Base-by-base conservation (phyloP, 495 filamentous ascomycete genomes). In the Rhypophila decipiens region DNA sequence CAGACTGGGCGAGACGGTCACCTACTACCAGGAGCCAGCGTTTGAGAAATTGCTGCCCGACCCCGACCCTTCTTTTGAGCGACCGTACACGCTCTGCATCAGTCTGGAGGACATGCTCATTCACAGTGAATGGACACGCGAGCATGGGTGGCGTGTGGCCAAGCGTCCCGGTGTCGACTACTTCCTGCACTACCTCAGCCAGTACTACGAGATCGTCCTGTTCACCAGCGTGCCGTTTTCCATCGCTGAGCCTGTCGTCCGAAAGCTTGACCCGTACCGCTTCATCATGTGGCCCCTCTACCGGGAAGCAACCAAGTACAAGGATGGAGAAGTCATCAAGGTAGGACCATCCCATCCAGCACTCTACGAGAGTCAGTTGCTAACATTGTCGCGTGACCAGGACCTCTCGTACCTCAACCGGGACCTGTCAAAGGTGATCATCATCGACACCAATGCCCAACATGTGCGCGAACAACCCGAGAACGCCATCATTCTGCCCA, bases 141-240 rank as follows among this genome's bases (percentile, higher is more conserved):
- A 97, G 56, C 86, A 96, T 56, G 93, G 93, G 22, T 98, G 93
- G 91, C 82, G 91, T 47, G 79, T 91, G 54, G 93, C 93, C 35
- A 98, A 98, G 71, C 81, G 93, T 27, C 93, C 93, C 22, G 93
- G 93, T 34, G 76, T 95, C 38, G 93, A 98, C 70, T 98, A 98
- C 73, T 97, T 98, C 72, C 66, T 98, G 44, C 87, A 86, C 59
- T 98, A 98, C 62, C 75, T 98, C 33, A 89, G 84, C 67, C 88
- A 96, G 63, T 96, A 97, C 74, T 98, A 96, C 66, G 93, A 98
- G 64, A 75, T 98, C 19, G 94, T 96, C 31, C 78, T 98, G 38
- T 98, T 96, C 72, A 96, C 94, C 22, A 88, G 76, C 46, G 81
- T 89, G 13, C 86, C 89, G 4, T 85, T 79, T 54, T 80, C 80